Conservation (phyloP, 176 grass and related monocot species). For the Triticum dicoccoides region DNA sequence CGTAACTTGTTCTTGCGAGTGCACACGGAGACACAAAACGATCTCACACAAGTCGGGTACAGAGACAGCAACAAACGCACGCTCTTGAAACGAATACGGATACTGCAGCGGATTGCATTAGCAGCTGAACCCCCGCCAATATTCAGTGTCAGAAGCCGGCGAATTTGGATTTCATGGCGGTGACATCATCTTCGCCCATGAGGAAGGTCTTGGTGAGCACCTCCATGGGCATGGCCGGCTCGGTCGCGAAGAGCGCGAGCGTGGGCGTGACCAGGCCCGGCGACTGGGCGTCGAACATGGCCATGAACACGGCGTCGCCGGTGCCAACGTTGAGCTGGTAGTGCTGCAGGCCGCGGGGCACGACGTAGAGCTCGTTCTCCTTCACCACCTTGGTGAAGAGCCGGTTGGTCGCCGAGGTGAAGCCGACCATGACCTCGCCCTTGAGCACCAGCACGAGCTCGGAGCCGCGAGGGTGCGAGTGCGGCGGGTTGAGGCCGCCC, state of each 20-base stretch:
- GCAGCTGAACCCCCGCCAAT: not conserved
- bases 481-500: conserved; percentile 61
- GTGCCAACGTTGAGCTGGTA: conserved; percentile 61
- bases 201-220: conserved; percentile 66
- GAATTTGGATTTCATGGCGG: conserved; percentile 44
- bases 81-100: not conserved
- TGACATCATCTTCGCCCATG: conserved; percentile 35
- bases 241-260: conserved; percentile 49
- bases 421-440: conserved; percentile 58
- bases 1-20: not conserved
- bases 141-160: conserved; percentile 26
- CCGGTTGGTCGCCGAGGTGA: conserved; percentile 37
- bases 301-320: conserved; percentile 35
- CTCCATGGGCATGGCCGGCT: conserved; percentile 50
- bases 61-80: not conserved
- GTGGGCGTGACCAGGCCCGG: conserved; percentile 44
- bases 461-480: conserved; percentile 66
- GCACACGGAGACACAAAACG: not conserved
- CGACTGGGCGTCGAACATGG: conserved; percentile 57
- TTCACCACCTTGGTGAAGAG: conserved; percentile 44
- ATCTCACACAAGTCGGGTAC: not conserved
- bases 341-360: conserved; percentile 57
- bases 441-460: conserved; percentile 58
- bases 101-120: not conserved
- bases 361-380: conserved; percentile 54